Percentiles rank a stretch among this genome's conserved stretches.
Evolutionary conservation across 106 monocot species (phyloP).

Genomic region (Dactylorhiza incarnata): DNA sequence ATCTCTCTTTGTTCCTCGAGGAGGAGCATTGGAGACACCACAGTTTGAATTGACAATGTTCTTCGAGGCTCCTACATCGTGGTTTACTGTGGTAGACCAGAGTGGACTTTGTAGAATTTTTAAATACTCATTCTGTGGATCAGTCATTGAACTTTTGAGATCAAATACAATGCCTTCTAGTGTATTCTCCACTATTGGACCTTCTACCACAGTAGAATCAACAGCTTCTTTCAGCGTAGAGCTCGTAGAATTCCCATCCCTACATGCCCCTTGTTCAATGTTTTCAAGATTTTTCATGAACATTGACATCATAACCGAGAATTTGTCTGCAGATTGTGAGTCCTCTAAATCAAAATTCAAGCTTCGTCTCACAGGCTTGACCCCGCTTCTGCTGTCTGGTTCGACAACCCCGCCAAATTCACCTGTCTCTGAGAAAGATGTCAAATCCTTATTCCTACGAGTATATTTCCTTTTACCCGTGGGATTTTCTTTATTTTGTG

Average conservation of each 20-base stretch:
- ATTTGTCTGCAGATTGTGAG: conserved; percentile 4
- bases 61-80: not conserved
- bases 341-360: conserved; percentile 44
- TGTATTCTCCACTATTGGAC: conserved; percentile 12
- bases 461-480: conserved; percentile 34
- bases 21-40: not conserved
- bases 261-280: conserved; percentile 3
- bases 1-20: conserved; percentile 18
- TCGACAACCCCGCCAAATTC: conserved; percentile 7
- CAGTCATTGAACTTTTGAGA: conserved; percentile 9
- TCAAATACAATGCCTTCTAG: conserved; percentile 10
- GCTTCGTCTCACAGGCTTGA: conserved; percentile 33
- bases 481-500: conserved; percentile 4
- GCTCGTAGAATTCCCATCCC: not conserved
- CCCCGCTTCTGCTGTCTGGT: conserved; percentile 1
- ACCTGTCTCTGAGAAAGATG: not conserved
- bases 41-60: not conserved
- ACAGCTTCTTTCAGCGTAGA: conserved; percentile 4
- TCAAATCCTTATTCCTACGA: conserved; percentile 24
- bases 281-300: conserved; percentile 1
- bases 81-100: not conserved
- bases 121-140: conserved; percentile 10
- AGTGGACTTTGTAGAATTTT: not conserved
- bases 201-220: conserved; percentile 1
- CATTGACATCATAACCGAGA: not conserved